Percentiles rank a stretch among this genome's conserved stretches.
These are phyloP conservation scores for Colletotrichum salicis DNA, from an alignment of 2,329 filamentous ascomycete genomes.

Conservation along the genomic window DNA sequence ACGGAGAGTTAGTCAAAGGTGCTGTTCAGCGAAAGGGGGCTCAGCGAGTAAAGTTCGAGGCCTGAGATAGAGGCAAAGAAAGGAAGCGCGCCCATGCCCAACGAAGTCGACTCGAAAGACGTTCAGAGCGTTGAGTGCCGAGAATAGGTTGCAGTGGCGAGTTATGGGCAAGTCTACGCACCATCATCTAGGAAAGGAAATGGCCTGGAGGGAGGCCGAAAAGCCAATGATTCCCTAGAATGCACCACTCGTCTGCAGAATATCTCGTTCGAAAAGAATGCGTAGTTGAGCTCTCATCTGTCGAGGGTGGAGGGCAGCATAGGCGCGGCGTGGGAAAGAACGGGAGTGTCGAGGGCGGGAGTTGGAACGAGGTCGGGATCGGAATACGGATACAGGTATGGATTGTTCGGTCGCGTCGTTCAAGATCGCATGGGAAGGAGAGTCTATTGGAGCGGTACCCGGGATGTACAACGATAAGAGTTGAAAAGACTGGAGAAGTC, in stretches of 20 bases:
- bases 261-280: conserved; percentile 30
- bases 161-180: conserved; percentile 47
- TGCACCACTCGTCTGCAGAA: conserved; percentile 29
- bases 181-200: conserved; percentile 59
- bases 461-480: conserved; percentile 18
- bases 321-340: conserved; percentile 25
- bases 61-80: background rate
- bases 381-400: conserved; percentile 20
- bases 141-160: background rate
- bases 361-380: background rate
- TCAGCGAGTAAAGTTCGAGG: conserved; percentile 5
- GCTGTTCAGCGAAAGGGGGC: background rate
- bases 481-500: conserved; percentile 24
- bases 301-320: conserved; percentile 24
- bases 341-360: background rate
- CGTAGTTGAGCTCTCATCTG: conserved; percentile 34
- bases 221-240: conserved; percentile 44
- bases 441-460: conserved; percentile 20
- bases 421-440: conserved; percentile 19
- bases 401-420: conserved; percentile 26
- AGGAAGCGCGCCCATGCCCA: background rate
- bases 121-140: background rate
- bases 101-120: background rate
- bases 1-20: conserved; percentile 38
- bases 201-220: conserved; percentile 51